Base-by-base conservation (phyloP, 208 protist genomes). In the Acanthamoeba quina region DNA sequence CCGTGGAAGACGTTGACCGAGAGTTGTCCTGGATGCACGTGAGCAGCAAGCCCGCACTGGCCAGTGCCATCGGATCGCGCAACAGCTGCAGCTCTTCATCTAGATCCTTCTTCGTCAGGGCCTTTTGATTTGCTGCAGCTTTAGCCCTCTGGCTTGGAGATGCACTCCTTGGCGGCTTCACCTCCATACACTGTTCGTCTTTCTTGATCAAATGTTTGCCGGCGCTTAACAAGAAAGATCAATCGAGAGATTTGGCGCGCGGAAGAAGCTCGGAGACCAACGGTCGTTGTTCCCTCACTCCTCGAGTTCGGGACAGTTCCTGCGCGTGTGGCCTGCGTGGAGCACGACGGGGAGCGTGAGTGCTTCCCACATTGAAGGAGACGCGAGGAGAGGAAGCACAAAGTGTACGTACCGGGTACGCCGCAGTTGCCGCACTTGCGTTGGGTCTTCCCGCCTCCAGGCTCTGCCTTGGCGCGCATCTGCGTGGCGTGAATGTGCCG, bases 381-480 rank as follows among this genome's bases (percentile, higher is more conserved):
- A 72, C 2, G 26, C 24, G 29, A 24, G 29, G 19, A 31, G 6
- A 19, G 5, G 26, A 11, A 24, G 3, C 37, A 41, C 37, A 4
- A 41, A 41, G 37, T 41, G 37, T 41, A 9, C 31, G 34, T 49
- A 78, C 70, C 70, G 41, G 70, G 70, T 47, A n/a, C 15, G 7
- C 70, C 31, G 17, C 70, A 78, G 41, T 78, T 37, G 41, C 70
- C 70, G 21, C 70, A 78, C 70, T 78, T 78, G 70, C 70, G 70
- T 24, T 26, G 19, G 9, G 3, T 24, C 60, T 68, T 68, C 26
- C 26, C 54, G 5, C 13, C 54, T 7, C 17, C 19, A 15, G 66
- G 66, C 26, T 72, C 41, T 4, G 29, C 31, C 70, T 78, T 78
- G 29, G 70, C 34, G 15, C 41, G 70, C 4, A 24, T 31, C 29